phyloP scores from a whole-genome alignment of 768 basidiomycete genomes.

The Agaricus subrufescens region DNA sequence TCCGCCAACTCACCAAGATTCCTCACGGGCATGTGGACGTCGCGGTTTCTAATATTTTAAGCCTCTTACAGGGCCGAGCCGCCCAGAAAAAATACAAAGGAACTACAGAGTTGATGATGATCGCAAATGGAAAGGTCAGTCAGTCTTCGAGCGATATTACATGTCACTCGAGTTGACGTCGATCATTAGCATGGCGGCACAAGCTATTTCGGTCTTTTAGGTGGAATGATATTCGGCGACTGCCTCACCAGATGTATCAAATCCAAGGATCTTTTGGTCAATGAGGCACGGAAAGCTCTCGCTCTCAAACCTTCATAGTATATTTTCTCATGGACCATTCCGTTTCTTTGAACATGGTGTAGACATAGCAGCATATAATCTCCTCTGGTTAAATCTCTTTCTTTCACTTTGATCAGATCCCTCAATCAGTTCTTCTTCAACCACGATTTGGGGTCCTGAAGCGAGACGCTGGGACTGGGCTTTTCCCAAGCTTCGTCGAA shows the following conservation, averaged over 20 bases:
- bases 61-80: conserved; percentile 19
- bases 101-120: conserved; percentile 18
- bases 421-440: background rate
- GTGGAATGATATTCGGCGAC: conserved; percentile 44
- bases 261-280: conserved; percentile 29
- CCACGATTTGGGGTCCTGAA: background rate
- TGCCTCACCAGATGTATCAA: conserved; percentile 37
- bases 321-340: background rate
- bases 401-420: background rate
- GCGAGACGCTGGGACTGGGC: conserved; percentile 15
- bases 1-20: conserved; percentile 49
- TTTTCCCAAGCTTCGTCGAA: conserved; percentile 58
- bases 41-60: conserved; percentile 43
- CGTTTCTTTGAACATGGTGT: background rate
- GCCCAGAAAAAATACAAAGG: conserved; percentile 24
- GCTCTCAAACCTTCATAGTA: conserved; percentile 9
- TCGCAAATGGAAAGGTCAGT: conserved; percentile 21
- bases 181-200: conserved; percentile 15
- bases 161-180: background rate
- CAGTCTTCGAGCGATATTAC: background rate
- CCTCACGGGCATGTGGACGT: conserved; percentile 32
- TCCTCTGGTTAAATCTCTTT: background rate
- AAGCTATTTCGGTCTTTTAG: conserved; percentile 28
- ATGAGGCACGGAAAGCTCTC: conserved; percentile 13
- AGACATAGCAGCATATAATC: background rate